Evolutionary conservation across 2,329 filamentous ascomycete genomes (phyloP), one percentile per base, ranked within the genome.

Genomic region (Juglanconis sp.): DNA sequence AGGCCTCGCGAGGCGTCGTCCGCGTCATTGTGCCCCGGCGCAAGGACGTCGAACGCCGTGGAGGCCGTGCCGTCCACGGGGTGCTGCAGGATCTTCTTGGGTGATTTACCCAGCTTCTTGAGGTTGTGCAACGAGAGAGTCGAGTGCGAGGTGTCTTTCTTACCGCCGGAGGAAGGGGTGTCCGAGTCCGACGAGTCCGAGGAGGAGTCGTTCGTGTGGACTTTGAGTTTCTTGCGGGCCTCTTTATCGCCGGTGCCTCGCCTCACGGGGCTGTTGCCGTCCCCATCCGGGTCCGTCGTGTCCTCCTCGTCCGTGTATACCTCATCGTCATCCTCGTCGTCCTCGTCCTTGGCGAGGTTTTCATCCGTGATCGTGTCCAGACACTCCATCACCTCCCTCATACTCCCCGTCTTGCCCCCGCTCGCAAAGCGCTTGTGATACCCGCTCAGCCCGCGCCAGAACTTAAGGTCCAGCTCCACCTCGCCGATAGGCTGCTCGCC

Each of bases 301-400:
- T 63, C 61, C 15, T 63, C 36, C 4, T 63, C 59, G 10, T 59
- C 57, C 49, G 48, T 53, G 31, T 48, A 48, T 42, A 42, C 38
- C 3, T 30, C 35, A n/a, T 49, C 52, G 3, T 57, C 58, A 4
- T 62, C 59, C 9, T 63, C 66, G 0, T 64, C 65, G 2, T 60
- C 61, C 8, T 64, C 65, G 9, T 69, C 66, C 1, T 69, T 67
- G 3, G 65, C 66, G n/a, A 76, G 69, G 11, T 80, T 78, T 67
- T 86, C 82, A 63, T 88, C 84, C 15, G 82, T 78, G 31, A 84
- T 82, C 0, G 81, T 83, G 46, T 87, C 83, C 8, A 89, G 76
- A 3, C 87, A 85, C 69, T 89, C 84, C 76, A 88, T 83, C 0
- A 89, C 83, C 57, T 86, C 78, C 11, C 73, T 72, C 61, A 89